phyloP scores from a whole-genome alignment of 2,329 filamentous ascomycete genomes.

The Trichoderma sp. region DNA sequence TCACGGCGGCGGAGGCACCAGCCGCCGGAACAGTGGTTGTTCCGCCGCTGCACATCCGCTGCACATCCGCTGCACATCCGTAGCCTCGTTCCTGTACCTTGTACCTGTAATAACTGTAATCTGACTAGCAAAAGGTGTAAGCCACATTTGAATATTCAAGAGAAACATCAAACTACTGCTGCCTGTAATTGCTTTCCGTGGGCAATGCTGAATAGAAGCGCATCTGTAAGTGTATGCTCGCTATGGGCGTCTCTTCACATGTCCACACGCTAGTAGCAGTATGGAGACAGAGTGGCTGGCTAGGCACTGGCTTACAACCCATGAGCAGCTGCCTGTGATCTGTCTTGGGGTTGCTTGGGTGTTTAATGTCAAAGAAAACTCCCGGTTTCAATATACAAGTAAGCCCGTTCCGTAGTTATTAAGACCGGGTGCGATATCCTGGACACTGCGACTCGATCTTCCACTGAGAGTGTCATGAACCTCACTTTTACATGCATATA shows the following conservation, averaged over 20 bases:
- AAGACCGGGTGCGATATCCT: not conserved
- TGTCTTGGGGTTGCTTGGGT: not conserved
- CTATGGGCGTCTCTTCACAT: not conserved
- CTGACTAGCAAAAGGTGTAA: not conserved
- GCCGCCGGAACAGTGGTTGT: constrained; percentile 20
- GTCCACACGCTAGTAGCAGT: not conserved
- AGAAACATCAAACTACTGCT: not conserved
- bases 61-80: not conserved
- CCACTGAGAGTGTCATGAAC: not conserved
- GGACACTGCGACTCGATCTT: not conserved
- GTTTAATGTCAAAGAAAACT: not conserved
- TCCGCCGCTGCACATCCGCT: constrained; percentile 7
- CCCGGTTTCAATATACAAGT: not conserved
- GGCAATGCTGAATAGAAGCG: not conserved
- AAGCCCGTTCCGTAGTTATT: not conserved
- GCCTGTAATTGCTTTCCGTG: not conserved
- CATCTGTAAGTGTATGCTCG: not conserved
- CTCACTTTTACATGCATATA: not conserved
- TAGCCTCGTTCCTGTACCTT: constrained; percentile 9
- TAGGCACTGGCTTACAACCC: not conserved
- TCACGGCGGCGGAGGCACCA: constrained; percentile 24
- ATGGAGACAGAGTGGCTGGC: not conserved
- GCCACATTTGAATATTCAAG: not conserved
- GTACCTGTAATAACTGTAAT: constrained; percentile 22
- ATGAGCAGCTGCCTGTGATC: not conserved